Percentiles rank a stretch among this genome's conserved stretches.
These are phyloP conservation scores for Botrytis squamosa DNA, from an alignment of 2,329 filamentous ascomycete species.

Conservation along the genomic window DNA sequence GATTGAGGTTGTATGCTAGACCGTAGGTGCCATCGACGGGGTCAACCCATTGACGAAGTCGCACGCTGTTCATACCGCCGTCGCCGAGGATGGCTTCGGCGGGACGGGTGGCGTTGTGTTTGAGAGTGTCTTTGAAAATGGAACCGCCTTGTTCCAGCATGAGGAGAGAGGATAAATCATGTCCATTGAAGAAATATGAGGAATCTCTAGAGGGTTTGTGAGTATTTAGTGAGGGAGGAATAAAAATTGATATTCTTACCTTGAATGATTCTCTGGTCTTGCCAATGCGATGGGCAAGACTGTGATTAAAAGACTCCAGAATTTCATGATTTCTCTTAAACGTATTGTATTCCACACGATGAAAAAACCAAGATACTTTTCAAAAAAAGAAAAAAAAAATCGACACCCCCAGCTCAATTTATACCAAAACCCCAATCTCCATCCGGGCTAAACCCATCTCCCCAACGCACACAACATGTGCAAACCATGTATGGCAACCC, in stretches of 20 bases:
- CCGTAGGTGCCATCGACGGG: conserved; percentile 63
- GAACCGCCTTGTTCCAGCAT: conserved; percentile 41
- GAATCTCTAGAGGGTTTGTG: neutral
- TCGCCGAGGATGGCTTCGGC: conserved; percentile 62
- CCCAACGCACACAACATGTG: neutral
- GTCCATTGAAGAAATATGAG: conserved; percentile 41
- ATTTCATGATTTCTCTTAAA: neutral
- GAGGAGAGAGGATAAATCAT: conserved; percentile 43
- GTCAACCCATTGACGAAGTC: conserved; percentile 71
- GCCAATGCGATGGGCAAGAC: conserved; percentile 17
- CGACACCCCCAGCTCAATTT: neutral
- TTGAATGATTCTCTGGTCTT: conserved; percentile 5
- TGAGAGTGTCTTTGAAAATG: conserved; percentile 41
- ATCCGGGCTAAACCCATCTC: neutral
- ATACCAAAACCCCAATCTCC: neutral
- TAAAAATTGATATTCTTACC: neutral
- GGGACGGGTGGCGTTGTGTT: conserved; percentile 42
- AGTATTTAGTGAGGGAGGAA: neutral
- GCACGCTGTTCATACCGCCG: conserved; percentile 65
- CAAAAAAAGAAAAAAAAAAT: neutral
- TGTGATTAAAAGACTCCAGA: conserved; percentile 3
- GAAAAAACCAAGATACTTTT: neutral
- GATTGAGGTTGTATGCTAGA: conserved; percentile 64
- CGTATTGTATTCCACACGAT: neutral
- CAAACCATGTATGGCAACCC: neutral